These are phyloP conservation scores for Kockiozyma suomiensis DNA, from an alignment of 805 yeast species.

Conservation along the genomic window DNA sequence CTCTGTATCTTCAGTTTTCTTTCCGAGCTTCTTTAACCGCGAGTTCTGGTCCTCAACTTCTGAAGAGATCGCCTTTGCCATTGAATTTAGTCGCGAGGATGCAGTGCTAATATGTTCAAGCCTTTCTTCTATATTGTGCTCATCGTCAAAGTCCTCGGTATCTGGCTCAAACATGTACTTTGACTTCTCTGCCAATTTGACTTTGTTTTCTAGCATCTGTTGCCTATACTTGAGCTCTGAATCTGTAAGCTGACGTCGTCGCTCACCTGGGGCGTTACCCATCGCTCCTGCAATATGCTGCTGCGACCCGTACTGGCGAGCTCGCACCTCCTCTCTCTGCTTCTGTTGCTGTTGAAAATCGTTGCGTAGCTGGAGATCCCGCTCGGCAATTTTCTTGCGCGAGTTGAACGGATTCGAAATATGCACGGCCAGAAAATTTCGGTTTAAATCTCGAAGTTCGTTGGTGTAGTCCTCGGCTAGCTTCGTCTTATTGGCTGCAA, in stretches of 20 bases:
- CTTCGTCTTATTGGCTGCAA: slow-evolving; percentile 78
- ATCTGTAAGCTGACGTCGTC: slow-evolving; percentile 29
- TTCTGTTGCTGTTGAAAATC: slow-evolving; percentile 64
- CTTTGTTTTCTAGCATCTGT: slow-evolving; percentile 54
- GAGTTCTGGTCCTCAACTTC: slow-evolving; percentile 80
- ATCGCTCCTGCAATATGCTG: slow-evolving; percentile 61
- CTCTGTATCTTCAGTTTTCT: slow-evolving; percentile 81
- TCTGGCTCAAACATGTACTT: slow-evolving; percentile 85
- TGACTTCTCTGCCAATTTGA: slow-evolving; percentile 58
- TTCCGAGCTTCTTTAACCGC: slow-evolving; percentile 73
- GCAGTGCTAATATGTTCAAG: slow-evolving; percentile 73
- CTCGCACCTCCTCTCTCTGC: slow-evolving; percentile 61
- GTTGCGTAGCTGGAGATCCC: slow-evolving; percentile 67
- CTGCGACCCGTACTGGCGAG: slow-evolving; percentile 63
- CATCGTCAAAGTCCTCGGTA: slow-evolving; percentile 90
- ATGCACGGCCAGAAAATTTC: slow-evolving; percentile 78
- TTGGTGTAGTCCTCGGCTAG: slow-evolving; percentile 80
- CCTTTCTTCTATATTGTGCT: slow-evolving; percentile 79
- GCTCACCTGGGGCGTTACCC: slow-evolving; percentile 34
- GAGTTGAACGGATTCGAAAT: slow-evolving; percentile 88
- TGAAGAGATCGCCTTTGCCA: slow-evolving; percentile 71
- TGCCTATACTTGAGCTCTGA: slow-evolving; percentile 22
- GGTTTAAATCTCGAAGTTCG: slow-evolving; percentile 74
- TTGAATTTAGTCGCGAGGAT: slow-evolving; percentile 67
- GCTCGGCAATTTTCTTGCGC: slow-evolving; percentile 68